Evolutionary conservation across 192 early-diverging fungal species (phyloP).

Genomic region (Piromyces sp.): DNA sequence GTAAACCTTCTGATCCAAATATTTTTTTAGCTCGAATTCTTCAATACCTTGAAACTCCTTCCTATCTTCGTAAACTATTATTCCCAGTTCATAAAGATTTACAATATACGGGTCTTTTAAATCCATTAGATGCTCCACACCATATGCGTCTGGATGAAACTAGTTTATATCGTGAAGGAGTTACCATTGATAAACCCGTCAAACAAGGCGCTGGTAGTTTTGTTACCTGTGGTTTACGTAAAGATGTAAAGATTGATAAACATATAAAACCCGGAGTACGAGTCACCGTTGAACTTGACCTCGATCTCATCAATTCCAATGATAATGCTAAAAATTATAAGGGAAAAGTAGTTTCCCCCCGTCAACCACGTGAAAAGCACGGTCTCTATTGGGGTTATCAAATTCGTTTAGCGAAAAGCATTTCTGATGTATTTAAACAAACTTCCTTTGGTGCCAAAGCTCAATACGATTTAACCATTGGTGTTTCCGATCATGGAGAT

Average conservation of each 20-base stretch:
- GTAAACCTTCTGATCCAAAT: slow-evolving; percentile 26
- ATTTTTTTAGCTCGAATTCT: slow-evolving; percentile 46
- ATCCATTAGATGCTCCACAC: slow-evolving; percentile 47
- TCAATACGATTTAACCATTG: slow-evolving; percentile 49
- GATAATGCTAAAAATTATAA: slow-evolving; percentile 8
- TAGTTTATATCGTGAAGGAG: slow-evolving; percentile 39
- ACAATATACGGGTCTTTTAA: slow-evolving; percentile 40
- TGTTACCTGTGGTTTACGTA: slow-evolving; percentile 29
- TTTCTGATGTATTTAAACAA: slow-evolving; percentile 43
- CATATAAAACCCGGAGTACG: slow-evolving; percentile 31
- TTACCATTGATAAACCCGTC: slow-evolving; percentile 16
- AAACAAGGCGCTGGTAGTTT: slow-evolving; percentile 12
- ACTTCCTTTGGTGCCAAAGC: slow-evolving; percentile 21
- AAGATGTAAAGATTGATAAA: slow-evolving; percentile 26
- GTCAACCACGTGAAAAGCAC: slow-evolving; percentile 29
- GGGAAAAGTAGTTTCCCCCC: slow-evolving; percentile 38
- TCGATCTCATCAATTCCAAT: neutral
- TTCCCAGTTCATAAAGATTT: slow-evolving; percentile 50
- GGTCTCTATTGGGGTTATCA: slow-evolving; percentile 56
- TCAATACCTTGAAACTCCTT: slow-evolving; percentile 51
- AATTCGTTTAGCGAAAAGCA: slow-evolving; percentile 31
- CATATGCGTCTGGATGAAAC: slow-evolving; percentile 41
- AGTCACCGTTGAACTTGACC: slow-evolving; percentile 36
- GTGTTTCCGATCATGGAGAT: slow-evolving; percentile 27
- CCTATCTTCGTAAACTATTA: slow-evolving; percentile 44